Evolutionary conservation across 805 yeast genomes (phyloP).

Genomic region (Saccharomycopsis synnaedendra): DNA sequence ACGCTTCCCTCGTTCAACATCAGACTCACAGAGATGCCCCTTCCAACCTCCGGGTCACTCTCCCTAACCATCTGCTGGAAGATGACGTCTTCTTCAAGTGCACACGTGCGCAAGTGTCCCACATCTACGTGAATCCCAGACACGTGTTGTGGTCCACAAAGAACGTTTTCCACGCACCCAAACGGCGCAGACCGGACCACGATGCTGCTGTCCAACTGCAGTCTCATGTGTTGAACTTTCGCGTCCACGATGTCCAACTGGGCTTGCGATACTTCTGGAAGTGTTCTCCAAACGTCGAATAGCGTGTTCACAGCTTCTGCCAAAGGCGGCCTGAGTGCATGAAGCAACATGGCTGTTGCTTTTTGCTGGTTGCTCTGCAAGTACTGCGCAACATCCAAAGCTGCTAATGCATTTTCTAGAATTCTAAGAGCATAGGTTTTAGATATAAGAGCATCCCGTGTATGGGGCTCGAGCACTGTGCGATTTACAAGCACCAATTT

Average conservation of each 20-base stretch:
- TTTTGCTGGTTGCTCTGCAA: background rate
- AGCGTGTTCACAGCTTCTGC: background rate
- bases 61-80: no score
- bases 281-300: background rate
- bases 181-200: no score
- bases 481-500: background rate
- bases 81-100: no score
- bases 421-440: background rate
- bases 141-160: no score
- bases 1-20: background rate
- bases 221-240: no score
- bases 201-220: no score
- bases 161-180: no score
- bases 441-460: background rate
- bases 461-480: background rate
- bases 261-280: no score
- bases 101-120: no score
- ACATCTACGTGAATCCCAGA: no score
- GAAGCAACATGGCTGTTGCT: no score
- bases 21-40: background rate
- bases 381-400: background rate
- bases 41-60: background rate
- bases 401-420: background rate
- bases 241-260: no score
- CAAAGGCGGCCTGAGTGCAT: background rate